A percentile compares a stretch with the other conserved stretches of the same genome.
Conservation (phyloP, 352 stramenopile species). For the Plasmopara muralis region DNA sequence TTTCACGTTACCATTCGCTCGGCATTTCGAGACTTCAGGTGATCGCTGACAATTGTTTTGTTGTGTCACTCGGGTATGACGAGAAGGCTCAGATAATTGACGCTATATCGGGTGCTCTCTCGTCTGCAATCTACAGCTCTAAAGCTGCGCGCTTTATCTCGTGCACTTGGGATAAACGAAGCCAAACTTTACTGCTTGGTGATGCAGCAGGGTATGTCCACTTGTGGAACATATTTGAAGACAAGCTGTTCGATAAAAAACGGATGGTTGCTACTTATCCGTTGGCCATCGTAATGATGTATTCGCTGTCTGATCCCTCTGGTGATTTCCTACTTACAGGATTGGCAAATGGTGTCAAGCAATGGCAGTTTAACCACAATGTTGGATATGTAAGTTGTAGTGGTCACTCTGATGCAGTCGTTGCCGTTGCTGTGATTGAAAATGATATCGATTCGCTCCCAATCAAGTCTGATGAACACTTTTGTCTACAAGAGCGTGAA, state of each 20-base stretch:
- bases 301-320: conserved; percentile 3
- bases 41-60: conserved; percentile 58
- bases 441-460: conserved; percentile 10
- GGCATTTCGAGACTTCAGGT: conserved; percentile 48
- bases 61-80: conserved; percentile 71
- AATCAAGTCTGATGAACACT: conserved; percentile 1
- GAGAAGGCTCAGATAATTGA: conserved; percentile 68
- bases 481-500: not conserved
- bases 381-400: conserved; percentile 49
- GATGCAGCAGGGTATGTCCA: conserved; percentile 45
- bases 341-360: conserved; percentile 37
- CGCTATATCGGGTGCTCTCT: conserved; percentile 48
- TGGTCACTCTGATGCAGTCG: conserved; percentile 44
- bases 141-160: conserved; percentile 45
- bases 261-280: conserved; percentile 19
- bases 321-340: conserved; percentile 45
- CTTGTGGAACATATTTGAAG: conserved; percentile 62
- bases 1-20: conserved; percentile 55
- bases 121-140: conserved; percentile 45
- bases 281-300: conserved; percentile 13
- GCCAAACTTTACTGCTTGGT: conserved; percentile 45
- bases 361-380: conserved; percentile 57
- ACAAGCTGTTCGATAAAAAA: conserved; percentile 46
- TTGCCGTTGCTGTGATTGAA: conserved; percentile 35
- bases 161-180: conserved; percentile 51